Evolutionary conservation across 225 moss, liverwort and hornwort genomes (phyloP).

Genomic region (Ulota crispa): DNA sequence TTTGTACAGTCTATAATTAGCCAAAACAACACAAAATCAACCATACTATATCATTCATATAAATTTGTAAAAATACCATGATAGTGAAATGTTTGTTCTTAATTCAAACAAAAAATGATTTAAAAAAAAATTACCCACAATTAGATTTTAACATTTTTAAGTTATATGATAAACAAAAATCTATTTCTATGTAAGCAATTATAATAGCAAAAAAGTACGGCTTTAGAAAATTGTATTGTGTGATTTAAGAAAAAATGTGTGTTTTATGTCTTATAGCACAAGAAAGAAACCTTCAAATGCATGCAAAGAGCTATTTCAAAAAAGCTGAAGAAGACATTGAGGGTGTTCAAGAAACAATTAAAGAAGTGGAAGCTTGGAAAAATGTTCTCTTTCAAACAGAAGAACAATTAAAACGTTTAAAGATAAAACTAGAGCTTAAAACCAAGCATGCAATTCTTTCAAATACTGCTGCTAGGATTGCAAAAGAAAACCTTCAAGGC

Average conservation of each 20-base stretch:
- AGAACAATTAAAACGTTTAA: slow-evolving; percentile 43
- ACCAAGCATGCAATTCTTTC: slow-evolving; percentile 50
- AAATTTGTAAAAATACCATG: rapidly evolving
- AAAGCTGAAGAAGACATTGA: slow-evolving; percentile 42
- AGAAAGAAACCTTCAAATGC: slow-evolving; percentile 21
- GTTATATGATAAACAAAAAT: too few species aligned
- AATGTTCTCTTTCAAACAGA: slow-evolving; percentile 31
- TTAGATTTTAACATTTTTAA: too few species aligned
- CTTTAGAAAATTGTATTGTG: rapidly evolving
- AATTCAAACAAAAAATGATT: not conserved
- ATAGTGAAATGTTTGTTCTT: too few species aligned
- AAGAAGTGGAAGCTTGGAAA: slow-evolving; percentile 50
- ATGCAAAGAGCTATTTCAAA: slow-evolving; percentile 29
- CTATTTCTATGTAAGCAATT: too few species aligned
- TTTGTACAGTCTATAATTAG: too few species aligned
- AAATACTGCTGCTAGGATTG: slow-evolving; percentile 37
- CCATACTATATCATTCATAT: not conserved
- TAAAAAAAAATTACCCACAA: too few species aligned
- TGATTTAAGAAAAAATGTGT: too few species aligned
- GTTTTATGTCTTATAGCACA: not conserved
- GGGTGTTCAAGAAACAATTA: slow-evolving; percentile 44
- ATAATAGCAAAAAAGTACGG: not conserved
- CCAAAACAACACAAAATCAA: too few species aligned
- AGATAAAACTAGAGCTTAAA: slow-evolving; percentile 41
- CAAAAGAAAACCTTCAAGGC: slow-evolving; percentile 27